Conservation (phyloP, 2,329 filamentous ascomycete species). For the Arthrobotrys musiformis region DNA sequence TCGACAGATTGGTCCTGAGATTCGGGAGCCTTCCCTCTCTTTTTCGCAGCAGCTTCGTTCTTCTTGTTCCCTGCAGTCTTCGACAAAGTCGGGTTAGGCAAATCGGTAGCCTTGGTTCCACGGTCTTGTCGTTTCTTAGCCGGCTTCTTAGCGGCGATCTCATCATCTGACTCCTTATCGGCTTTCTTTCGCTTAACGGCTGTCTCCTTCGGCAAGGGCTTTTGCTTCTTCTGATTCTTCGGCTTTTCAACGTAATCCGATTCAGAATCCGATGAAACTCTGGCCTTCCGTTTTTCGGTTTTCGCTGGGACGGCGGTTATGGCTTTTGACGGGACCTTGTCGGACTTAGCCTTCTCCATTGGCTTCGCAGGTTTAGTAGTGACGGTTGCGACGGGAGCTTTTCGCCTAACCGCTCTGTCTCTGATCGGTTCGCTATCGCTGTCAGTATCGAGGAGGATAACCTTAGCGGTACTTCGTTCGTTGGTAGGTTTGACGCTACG, state of each 20-base stretch:
- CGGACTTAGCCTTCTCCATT: neutral
- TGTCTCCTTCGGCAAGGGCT: constrained; percentile 17
- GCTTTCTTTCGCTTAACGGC: constrained; percentile 30
- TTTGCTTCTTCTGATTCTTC: constrained; percentile 15
- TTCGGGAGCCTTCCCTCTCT: neutral
- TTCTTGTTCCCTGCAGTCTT: neutral
- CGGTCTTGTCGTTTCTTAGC: constrained; percentile 35
- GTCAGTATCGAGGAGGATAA: neutral
- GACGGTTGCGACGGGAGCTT: neutral
- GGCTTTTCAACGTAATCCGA: constrained; percentile 3
- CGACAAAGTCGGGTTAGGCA: constrained; percentile 3
- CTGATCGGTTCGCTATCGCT: constrained; percentile 6
- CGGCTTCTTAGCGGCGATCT: neutral
- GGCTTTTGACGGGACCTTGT: neutral
- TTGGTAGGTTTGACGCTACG: neutral
- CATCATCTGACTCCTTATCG: constrained; percentile 8
- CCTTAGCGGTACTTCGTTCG: neutral
- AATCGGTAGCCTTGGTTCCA: constrained; percentile 5
- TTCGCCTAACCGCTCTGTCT: neutral
- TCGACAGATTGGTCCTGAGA: neutral
- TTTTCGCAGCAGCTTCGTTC: neutral
- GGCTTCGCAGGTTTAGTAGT: neutral
- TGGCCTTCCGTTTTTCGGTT: constrained; percentile 27
- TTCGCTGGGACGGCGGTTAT: neutral
- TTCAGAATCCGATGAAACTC: constrained; percentile 27